Evolutionary conservation across 495 filamentous ascomycete species (phyloP), one percentile per base, ranked within the genome.

Genomic region (Durotheca rogersii): DNA sequence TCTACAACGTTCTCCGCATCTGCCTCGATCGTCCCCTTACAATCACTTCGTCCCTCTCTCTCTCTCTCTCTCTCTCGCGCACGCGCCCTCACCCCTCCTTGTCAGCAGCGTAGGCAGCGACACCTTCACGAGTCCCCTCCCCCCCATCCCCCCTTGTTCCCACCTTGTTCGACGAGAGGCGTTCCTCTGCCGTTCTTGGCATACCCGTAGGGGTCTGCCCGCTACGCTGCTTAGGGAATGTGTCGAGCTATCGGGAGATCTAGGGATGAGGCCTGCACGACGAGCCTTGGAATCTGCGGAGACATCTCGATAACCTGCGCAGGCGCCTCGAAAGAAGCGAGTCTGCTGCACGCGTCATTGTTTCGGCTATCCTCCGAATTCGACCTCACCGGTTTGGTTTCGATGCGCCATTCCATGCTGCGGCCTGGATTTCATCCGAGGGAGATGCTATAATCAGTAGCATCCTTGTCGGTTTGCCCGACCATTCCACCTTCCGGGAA

Each of bases 1-100:
- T 59, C 56, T 59, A 38, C 56, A 47, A 27, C 23, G 16, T 35
- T 25, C 48, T 36, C 17, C 51, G 47, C 54, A 40, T 50, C 9
- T 14, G 23, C 37, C 12, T 29, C 23, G 34, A 49, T 4, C 9
- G n/a, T n/a, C n/a, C n/a, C n/a, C n/a, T n/a, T n/a, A n/a, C n/a
- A n/a, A n/a, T n/a, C n/a, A n/a, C n/a, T n/a, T n/a, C n/a, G n/a
- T n/a, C n/a, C n/a, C n/a, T n/a, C n/a, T n/a, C n/a, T n/a, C n/a
- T n/a, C n/a, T n/a, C n/a, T n/a, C n/a, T n/a, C n/a, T n/a, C n/a
- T 38, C 11, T n/a, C 17, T n/a, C n/a, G n/a, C n/a, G n/a, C n/a
- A n/a, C n/a, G n/a, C n/a, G n/a, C n/a, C n/a, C n/a, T n/a, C n/a
- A 51, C 47, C 14, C 51, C 31, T 37, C 25, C 20, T 32, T 41